Base-by-base conservation (phyloP, 257 asterid genomes). In the Nicotiana obtusifolia region DNA sequence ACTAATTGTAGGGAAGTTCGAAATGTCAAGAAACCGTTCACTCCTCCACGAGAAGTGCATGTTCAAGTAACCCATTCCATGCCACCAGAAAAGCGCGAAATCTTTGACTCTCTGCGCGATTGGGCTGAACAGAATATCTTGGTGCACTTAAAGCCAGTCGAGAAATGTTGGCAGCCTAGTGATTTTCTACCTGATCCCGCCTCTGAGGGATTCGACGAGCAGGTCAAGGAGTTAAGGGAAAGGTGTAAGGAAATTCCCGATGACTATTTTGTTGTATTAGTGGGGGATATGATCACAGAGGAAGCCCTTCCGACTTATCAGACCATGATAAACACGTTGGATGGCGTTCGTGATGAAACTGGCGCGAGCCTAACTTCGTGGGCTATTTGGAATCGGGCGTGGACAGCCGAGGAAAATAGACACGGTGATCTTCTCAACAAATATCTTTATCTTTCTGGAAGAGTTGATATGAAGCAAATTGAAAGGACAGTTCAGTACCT, bases 291-390 rank as follows among this genome's bases (percentile, higher is more conserved):
- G 97, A 90, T 92, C 76, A 89, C 97, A 0, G 97, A 92, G 84
- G 97, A 92, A 86, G 94, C 97, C 1, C 94, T 93, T 59, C 97
- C 97, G 2, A 93, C 97, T 44, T 91, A 93, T 80, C 97, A 93
- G 88, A 93, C 97, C 14, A 90, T 93, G 97, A 84, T 93, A 11
- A 91, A 91, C 87, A 93, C 97, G n/a, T 90, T 93, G 0, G 97
- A 93, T 78, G 95, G 88, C 15, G 97, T 91, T 71, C 89, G 93
- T 17, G 97, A 93, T 75, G 97, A 91, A 79, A 91, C 97, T 0
- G 97, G 97, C 17, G 97, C 95, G 67, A 91, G 97, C 87, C 91
- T 26, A 68, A 84, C 91, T 77, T 89, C 97, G 0, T 92, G 95
- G 95, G 97, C 95, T 31, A 64, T 89, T 84, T 91, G 95, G 97